Base-by-base conservation (phyloP, 192 early-diverging fungal genomes). In the Coemansia sp. region DNA sequence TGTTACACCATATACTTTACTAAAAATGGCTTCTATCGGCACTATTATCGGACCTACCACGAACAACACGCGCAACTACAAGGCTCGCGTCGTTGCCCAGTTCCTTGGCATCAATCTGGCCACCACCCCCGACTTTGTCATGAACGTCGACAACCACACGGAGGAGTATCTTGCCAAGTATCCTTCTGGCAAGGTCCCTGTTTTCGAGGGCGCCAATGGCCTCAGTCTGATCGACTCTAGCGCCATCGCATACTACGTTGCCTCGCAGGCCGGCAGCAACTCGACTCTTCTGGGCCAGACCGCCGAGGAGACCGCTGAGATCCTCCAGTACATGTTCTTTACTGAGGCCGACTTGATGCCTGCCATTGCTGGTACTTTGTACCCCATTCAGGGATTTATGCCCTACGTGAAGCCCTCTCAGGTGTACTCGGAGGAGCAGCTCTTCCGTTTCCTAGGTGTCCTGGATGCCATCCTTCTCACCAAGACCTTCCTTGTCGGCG, bases 401-500 rank as follows among this genome's bases (percentile, higher is more conserved):
- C 64, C 78, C 22, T 85, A 78, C 57, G 83, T 87, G 66, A 88
- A 90, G 83, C 84, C 86, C 36, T 85, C 79, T 46, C 88, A 90
- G 83, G 89, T 88, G 79, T 86, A 89, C 69, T 89, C 92, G 36
- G 90, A 89, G 69, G 87, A 92, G 80, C 85, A 89, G 49, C 20
- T 87, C 70, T 83, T 87, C 84, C 81, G 85, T 49, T 81, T 90
- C 64, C 78, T 97, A 43, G 75, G 64, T 64, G 88, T 84, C 29
- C 85, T 98, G 39, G 90, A 98, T 89, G 87, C 89, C 46, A 84
- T 95, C 74, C 87, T 98, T 24, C 68, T 91, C 62, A 86, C 85
- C 88, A 88, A 90, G 84, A 98, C 97, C 76, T 98, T 89, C 91
- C 86, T 98, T 69, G 95, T 97, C 65, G 97, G 94, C 68, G 97